A percentile compares a stretch with the other conserved stretches of the same genome.
phyloP scores from a whole-genome alignment of 345 rosid species.

The Citrus maxima region DNA sequence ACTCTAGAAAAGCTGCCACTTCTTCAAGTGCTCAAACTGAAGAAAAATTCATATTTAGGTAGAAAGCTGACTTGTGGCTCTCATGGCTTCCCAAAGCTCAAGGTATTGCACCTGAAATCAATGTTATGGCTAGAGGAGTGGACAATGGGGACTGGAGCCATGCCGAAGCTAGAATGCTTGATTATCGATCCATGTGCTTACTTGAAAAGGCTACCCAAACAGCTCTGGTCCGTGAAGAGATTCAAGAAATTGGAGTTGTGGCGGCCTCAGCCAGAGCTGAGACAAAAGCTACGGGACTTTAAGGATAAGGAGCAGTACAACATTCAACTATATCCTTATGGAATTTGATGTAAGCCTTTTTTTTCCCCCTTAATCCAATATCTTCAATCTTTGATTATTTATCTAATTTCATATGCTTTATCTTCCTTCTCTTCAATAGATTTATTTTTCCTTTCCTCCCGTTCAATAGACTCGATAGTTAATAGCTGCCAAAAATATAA shows the following conservation, averaged over 20 bases:
- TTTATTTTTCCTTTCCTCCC: background rate
- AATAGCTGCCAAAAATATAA: background rate
- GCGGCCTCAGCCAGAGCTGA: background rate
- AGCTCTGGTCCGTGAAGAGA: background rate
- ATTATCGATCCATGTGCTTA: background rate
- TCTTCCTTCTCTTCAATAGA: background rate
- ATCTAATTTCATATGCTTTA: background rate
- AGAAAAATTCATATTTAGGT: background rate
- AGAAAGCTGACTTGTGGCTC: background rate
- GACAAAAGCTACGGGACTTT: background rate
- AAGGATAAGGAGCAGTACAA: background rate
- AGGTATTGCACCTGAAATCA: conserved; percentile 5
- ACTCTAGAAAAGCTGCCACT: background rate
- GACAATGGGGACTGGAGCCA: background rate
- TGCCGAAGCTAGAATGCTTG: background rate
- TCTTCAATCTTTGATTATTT: background rate
- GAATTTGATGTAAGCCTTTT: background rate
- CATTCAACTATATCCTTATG: background rate
- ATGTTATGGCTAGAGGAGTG: conserved; percentile 8
- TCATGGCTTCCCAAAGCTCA: background rate
- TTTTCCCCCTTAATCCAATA: no score
- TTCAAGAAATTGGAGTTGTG: background rate
- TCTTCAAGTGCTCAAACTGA: conserved; percentile 1
- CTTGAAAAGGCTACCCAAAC: background rate
- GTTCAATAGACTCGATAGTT: background rate